Evolutionary conservation across 257 asterid genomes (phyloP).

Genomic region (Fraxinus cuspidata): DNA sequence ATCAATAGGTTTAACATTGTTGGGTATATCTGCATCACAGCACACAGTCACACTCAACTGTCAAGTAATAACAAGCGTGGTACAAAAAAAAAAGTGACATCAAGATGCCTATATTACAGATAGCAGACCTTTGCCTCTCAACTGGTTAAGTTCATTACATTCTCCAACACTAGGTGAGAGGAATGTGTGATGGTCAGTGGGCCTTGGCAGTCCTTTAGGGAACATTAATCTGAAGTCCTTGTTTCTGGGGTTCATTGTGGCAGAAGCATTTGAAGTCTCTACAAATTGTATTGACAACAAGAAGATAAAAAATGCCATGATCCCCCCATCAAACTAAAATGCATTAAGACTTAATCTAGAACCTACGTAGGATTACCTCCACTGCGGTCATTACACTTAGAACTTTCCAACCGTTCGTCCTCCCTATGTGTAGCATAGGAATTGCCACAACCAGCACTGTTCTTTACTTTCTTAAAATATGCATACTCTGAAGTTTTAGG

Average conservation of each 20-base stretch:
- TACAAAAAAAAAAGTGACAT: neutral
- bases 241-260: slow-evolving; percentile 27
- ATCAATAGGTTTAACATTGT: slow-evolving; percentile 42
- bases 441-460: slow-evolving; percentile 31
- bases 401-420: slow-evolving; percentile 28
- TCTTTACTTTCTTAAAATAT: slow-evolving; percentile 64
- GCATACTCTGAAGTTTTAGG: slow-evolving; percentile 88
- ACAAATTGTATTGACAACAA: slow-evolving; percentile 25
- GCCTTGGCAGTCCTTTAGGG: slow-evolving; percentile 40
- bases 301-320: neutral
- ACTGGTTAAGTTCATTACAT: slow-evolving; percentile 25
- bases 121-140: slow-evolving; percentile 35
- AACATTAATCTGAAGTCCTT: slow-evolving; percentile 32
- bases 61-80: slow-evolving; percentile 17
- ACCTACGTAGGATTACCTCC: slow-evolving; percentile 40
- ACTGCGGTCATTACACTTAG: slow-evolving; percentile 23
- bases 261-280: slow-evolving; percentile 37
- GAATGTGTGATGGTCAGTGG: slow-evolving; percentile 32
- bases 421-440: slow-evolving; percentile 31
- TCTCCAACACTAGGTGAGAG: slow-evolving; percentile 38
- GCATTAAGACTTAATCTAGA: neutral
- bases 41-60: slow-evolving; percentile 23
- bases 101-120: slow-evolving; percentile 15
- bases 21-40: slow-evolving; percentile 46
- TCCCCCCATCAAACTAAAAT: slow-evolving; percentile 3